A percentile compares a stretch with the other conserved stretches of the same genome.
Evolutionary conservation across 768 basidiomycete species (phyloP).

Genomic region (Tylopilus rubrobrunneus): DNA sequence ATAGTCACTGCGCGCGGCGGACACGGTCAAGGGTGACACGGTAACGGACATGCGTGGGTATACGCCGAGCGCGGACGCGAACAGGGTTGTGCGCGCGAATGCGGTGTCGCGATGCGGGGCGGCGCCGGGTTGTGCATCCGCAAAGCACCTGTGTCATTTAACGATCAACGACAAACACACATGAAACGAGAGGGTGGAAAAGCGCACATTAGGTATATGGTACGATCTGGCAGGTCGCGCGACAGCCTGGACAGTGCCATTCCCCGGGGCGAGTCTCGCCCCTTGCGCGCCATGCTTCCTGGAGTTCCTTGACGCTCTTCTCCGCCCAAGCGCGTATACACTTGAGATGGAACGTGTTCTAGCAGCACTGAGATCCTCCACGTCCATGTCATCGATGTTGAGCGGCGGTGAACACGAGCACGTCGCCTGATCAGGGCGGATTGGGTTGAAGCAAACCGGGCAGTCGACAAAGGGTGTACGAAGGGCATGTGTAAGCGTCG

Average conservation of each 20-base stretch:
- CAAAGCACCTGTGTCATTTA: constrained; percentile 62
- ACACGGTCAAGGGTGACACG: constrained; percentile 95
- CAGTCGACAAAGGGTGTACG: constrained; percentile 72
- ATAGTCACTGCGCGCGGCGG: constrained; percentile 87
- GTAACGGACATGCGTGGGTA: constrained; percentile 75
- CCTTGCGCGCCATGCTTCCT: constrained; percentile 67
- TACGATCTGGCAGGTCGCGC: constrained; percentile 64
- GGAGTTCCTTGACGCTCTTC: constrained; percentile 71
- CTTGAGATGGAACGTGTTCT: constrained; percentile 86
- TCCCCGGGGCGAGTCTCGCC: constrained; percentile 68
- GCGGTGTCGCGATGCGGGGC: constrained; percentile 64
- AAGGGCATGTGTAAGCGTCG: constrained; percentile 61
- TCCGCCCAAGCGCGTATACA: constrained; percentile 88
- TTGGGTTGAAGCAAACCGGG: constrained; percentile 76
- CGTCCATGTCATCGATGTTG: constrained; percentile 9
- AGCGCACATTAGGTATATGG: constrained; percentile 62
- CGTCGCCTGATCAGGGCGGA: constrained; percentile 74
- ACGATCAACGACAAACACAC: neutral
- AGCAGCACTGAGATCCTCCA: constrained; percentile 62
- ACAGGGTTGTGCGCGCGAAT: constrained; percentile 73
- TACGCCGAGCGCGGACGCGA: constrained; percentile 58
- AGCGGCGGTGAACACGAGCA: constrained; percentile 80
- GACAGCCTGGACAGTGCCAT: constrained; percentile 96
- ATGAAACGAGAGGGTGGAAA: neutral
- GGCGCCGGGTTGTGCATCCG: constrained; percentile 69